These are phyloP conservation scores for Byssochlamys sp. DNA, from an alignment of 2,329 filamentous ascomycete genomes.

Conservation along the genomic window DNA sequence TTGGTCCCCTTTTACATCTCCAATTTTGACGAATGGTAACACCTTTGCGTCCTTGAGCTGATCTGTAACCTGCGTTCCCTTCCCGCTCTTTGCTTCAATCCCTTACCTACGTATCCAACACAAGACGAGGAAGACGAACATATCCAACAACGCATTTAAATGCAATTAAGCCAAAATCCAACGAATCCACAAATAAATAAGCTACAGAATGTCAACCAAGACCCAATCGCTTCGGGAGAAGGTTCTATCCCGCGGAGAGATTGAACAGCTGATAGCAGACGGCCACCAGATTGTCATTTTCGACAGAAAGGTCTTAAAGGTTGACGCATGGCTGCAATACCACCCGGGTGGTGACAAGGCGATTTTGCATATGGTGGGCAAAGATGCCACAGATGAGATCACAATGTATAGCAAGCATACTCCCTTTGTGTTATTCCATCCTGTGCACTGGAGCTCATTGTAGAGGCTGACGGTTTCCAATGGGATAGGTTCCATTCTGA, in stretches of 20 bases:
- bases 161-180: neutral
- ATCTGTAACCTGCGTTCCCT: no score
- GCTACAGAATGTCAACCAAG: neutral
- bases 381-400: slow-evolving; percentile 90
- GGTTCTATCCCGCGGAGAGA: slow-evolving; percentile 52
- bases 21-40: neutral
- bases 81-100: neutral
- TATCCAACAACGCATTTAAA: neutral
- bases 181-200: neutral
- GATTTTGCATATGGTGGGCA: slow-evolving; percentile 84
- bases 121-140: neutral
- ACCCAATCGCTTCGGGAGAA: slow-evolving; percentile 20
- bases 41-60: neutral
- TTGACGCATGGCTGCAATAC: slow-evolving; percentile 77
- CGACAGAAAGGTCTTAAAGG: slow-evolving; percentile 70
- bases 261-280: slow-evolving; percentile 75
- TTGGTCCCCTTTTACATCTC: neutral
- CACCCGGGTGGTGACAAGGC: slow-evolving; percentile 88
- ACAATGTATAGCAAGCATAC: slow-evolving; percentile 61
- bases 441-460: slow-evolving; percentile 7
- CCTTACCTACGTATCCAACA: neutral
- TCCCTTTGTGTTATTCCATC: slow-evolving; percentile 6
- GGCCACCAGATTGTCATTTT: slow-evolving; percentile 72
- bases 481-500: slow-evolving; percentile 64
- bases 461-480: neutral